Conservation (phyloP, 1,284 basidiomycete species). For the Phellopilus nigrolimitatus region DNA sequence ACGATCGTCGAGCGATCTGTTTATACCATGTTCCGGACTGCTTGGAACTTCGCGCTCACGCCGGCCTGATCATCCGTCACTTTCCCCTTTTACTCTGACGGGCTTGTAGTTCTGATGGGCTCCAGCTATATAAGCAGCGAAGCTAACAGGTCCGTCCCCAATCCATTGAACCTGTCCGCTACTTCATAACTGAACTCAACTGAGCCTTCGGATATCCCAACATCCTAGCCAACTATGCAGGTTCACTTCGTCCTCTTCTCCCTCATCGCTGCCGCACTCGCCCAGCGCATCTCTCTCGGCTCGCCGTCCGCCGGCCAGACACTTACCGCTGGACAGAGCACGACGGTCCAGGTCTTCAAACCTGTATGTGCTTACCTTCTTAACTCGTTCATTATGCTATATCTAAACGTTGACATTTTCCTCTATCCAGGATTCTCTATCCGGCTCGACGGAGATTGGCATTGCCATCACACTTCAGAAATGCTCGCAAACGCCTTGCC, state of each 20-base stretch:
- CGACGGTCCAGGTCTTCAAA: constrained; percentile 41
- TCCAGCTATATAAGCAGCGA: too few species aligned
- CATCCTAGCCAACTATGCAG: constrained; percentile 1
- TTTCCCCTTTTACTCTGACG: too few species aligned
- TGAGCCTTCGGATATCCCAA: too few species aligned
- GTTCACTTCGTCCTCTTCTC: constrained; percentile 2
- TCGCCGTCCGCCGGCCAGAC: constrained; percentile 32
- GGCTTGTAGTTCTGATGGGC: too few species aligned
- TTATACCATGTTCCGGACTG: too few species aligned
- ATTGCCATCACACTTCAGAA: constrained; percentile 37
- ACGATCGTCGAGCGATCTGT: too few species aligned
- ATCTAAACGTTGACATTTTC: not conserved
- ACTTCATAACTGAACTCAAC: too few species aligned
- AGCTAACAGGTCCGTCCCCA: not conserved
- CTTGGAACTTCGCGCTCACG: too few species aligned
- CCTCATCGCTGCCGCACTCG: constrained; percentile 26
- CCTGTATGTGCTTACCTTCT: constrained; percentile 33
- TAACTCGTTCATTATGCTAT: not conserved
- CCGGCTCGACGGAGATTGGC: constrained; percentile 38
- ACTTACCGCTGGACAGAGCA: constrained; percentile 32
- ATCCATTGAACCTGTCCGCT: too few species aligned
- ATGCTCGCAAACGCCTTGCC: constrained; percentile 32
- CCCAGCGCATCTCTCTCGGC: constrained; percentile 38
- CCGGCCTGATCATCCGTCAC: too few species aligned
- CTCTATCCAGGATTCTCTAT: constrained; percentile 33